Evolutionary conservation across 768 basidiomycete species (phyloP).

Genomic region (Ramaria sp.): DNA sequence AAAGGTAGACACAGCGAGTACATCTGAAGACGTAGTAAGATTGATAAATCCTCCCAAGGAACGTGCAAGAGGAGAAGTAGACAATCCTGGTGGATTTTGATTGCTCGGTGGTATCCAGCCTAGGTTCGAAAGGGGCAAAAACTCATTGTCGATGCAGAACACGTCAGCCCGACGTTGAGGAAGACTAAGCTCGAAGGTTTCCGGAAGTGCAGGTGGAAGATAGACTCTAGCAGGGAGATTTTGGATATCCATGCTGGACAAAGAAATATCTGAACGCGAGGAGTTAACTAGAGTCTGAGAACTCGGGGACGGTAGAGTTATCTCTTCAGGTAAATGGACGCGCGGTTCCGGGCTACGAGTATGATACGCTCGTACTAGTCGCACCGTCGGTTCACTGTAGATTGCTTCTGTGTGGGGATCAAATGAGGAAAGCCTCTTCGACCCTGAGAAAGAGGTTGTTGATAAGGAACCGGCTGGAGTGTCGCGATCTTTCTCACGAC

Average conservation of each 20-base stretch:
- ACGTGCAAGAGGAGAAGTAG: not conserved
- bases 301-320: not conserved
- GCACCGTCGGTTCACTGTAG: not conserved
- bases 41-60: not conserved
- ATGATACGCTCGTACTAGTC: not conserved
- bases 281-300: not conserved
- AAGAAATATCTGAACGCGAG: not conserved
- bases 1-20: not conserved
- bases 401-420: not conserved
- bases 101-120: not conserved
- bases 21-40: not conserved
- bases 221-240: not conserved
- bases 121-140: not conserved
- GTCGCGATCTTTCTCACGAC: not conserved
- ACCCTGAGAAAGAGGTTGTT: not conserved
- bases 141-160: not conserved
- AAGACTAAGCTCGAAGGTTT: not conserved
- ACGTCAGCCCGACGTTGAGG: not conserved
- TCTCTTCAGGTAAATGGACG: not conserved
- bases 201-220: not conserved
- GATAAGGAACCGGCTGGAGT: not conserved
- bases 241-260: not conserved
- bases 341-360: not conserved
- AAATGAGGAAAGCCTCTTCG: not conserved
- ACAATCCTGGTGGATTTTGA: not conserved